A percentile compares a stretch with the other conserved stretches of the same genome.
Conservation (phyloP, 208 protist species). For the Endotrypanum monterogeii region DNA sequence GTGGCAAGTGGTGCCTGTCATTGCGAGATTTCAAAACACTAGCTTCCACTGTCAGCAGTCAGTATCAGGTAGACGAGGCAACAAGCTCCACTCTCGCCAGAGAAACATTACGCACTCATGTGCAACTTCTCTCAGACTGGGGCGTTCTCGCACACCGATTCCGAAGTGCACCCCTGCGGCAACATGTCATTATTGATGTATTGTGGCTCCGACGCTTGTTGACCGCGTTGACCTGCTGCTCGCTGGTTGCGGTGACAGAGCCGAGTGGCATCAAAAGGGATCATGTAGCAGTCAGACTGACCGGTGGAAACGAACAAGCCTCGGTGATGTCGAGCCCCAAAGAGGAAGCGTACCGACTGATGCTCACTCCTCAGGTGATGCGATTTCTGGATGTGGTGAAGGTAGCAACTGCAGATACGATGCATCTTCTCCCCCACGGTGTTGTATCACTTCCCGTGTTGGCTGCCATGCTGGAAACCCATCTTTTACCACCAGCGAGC, state of each 20-base stretch:
- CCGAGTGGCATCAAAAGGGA: constrained; percentile 4
- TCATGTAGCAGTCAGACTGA: constrained; percentile 1
- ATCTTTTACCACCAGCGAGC: constrained; percentile 5
- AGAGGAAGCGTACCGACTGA: constrained; percentile 14
- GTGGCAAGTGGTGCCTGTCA: constrained; percentile 61
- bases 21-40: constrained; percentile 62
- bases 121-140: constrained; percentile 70
- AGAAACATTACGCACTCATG: constrained; percentile 63
- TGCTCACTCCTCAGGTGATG: constrained; percentile 20
- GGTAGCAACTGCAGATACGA: constrained; percentile 36
- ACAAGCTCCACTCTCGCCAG: constrained; percentile 2
- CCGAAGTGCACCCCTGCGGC: constrained; percentile 47
- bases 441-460: constrained; percentile 26
- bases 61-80: constrained; percentile 29
- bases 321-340: not conserved
- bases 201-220: constrained; percentile 53
- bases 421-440: constrained; percentile 28
- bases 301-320: constrained; percentile 1
- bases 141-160: constrained; percentile 68
- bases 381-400: constrained; percentile 22
- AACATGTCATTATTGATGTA: constrained; percentile 67
- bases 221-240: constrained; percentile 33
- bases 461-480: constrained; percentile 24
- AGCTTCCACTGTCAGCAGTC: constrained; percentile 42
- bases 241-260: constrained; percentile 12